Percentiles rank a stretch among this genome's conserved stretches.
Evolutionary conservation across 1,139 yeast species (phyloP).

Genomic region (Pichia norvegensis): DNA sequence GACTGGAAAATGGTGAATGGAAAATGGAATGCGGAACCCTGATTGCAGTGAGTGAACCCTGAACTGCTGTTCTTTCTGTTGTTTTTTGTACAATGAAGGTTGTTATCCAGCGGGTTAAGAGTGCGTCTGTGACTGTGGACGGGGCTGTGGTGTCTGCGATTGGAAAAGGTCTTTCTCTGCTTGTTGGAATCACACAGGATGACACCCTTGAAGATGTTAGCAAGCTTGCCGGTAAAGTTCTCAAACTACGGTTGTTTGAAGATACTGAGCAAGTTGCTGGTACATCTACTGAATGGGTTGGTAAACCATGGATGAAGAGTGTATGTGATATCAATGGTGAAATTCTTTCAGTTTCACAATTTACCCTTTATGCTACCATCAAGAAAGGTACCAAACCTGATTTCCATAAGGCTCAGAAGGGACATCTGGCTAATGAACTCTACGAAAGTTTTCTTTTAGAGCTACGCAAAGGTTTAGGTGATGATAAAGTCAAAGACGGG

Average conservation of each 20-base stretch:
- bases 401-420: conserved; percentile 84
- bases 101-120: conserved; percentile 79
- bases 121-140: conserved; percentile 83
- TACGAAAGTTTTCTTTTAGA: conserved; percentile 54
- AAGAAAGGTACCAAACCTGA: conserved; percentile 92
- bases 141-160: conserved; percentile 61
- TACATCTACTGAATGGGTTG: conserved; percentile 29
- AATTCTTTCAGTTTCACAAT: conserved; percentile 72
- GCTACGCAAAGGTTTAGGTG: conserved; percentile 44
- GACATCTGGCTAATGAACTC: conserved; percentile 56
- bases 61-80: too few relatives aligned
- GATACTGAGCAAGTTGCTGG: conserved; percentile 37
- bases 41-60: too few relatives aligned
- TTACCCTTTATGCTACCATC: conserved; percentile 76
- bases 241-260: conserved; percentile 65
- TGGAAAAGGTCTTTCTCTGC: conserved; percentile 63
- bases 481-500: conserved; percentile 70
- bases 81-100: conserved; percentile 80
- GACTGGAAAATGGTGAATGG: too few relatives aligned
- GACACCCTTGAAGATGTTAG: conserved; percentile 71
- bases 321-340: conserved; percentile 49
- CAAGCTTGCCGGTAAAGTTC: conserved; percentile 59
- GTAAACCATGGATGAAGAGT: conserved; percentile 55
- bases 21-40: too few relatives aligned
- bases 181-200: conserved; percentile 74